Percentiles rank a stretch among this genome's conserved stretches.
phyloP scores from a whole-genome alignment of 352 stramenopile species.

The Globisporangium carolinianum region DNA sequence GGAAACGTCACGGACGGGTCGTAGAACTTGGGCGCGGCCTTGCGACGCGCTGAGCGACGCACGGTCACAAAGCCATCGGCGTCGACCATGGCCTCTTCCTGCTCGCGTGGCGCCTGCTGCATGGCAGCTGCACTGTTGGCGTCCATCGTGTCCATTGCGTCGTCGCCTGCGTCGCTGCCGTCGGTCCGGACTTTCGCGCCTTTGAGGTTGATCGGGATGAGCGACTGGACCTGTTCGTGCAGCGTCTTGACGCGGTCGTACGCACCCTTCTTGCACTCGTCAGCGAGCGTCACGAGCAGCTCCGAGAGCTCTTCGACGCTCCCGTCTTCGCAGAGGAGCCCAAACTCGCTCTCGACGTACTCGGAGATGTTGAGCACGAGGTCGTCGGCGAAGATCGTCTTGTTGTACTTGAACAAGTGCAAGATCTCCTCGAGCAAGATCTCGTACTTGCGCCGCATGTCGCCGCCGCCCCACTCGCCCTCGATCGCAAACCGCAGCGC shows the following conservation, averaged over 20 bases:
- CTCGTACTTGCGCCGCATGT: conserved; percentile 77
- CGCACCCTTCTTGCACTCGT: conserved; percentile 75
- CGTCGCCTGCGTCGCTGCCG: conserved; percentile 5
- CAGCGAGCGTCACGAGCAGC: conserved; percentile 53
- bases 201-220: conserved; percentile 81
- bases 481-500: conserved; percentile 80
- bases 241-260: conserved; percentile 60
- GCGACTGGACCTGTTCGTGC: conserved; percentile 63
- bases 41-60: conserved; percentile 60
- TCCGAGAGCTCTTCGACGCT: conserved; percentile 66
- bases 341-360: conserved; percentile 75
- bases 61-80: conserved; percentile 74
- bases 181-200: conserved; percentile 57
- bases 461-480: conserved; percentile 75
- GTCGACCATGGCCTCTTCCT: conserved; percentile 37
- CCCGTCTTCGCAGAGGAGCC: conserved; percentile 70
- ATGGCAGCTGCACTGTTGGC: conserved; percentile 19
- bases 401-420: conserved; percentile 79
- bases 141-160: conserved; percentile 19
- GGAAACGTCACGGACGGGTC: conserved; percentile 72
- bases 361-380: conserved; percentile 59
- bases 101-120: conserved; percentile 1
- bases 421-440: conserved; percentile 75
- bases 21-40: conserved; percentile 63
- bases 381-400: conserved; percentile 55